Conservation (phyloP, 1,284 basidiomycete genomes). For the Irpex sp. region DNA sequence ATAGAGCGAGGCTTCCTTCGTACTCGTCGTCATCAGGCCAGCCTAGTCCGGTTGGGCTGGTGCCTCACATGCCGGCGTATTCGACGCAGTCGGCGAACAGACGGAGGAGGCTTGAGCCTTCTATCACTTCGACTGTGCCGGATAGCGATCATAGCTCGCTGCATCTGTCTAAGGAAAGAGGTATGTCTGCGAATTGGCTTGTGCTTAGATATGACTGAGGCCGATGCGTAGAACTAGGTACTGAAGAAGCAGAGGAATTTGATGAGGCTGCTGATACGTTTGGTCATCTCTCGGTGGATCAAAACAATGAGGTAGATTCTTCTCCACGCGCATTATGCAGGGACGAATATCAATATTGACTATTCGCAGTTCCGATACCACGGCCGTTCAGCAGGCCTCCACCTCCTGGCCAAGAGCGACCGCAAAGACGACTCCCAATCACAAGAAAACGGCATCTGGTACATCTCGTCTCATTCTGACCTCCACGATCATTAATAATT, state of each 20-base stretch:
- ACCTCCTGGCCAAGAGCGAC: conserved; percentile 64
- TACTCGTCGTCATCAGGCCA: conserved; percentile 6
- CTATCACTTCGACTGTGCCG: background rate
- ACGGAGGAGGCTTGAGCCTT: background rate
- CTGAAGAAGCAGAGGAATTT: conserved; percentile 31
- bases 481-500: background rate
- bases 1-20: conserved; percentile 5
- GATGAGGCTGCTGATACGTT: conserved; percentile 57
- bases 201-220: background rate
- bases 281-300: conserved; percentile 79
- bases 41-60: conserved; percentile 12
- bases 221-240: background rate
- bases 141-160: background rate
- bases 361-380: conserved; percentile 83
- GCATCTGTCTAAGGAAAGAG: background rate
- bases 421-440: conserved; percentile 54
- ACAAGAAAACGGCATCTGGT: conserved; percentile 76
- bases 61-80: background rate
- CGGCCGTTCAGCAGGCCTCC: conserved; percentile 71
- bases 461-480: conserved; percentile 8
- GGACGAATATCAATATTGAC: too few species aligned
- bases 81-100: conserved; percentile 2
- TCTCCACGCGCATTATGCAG: background rate
- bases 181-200: background rate
- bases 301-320: conserved; percentile 65